Percentiles rank a stretch among this genome's conserved stretches.
Evolutionary conservation across 2,329 filamentous ascomycete species (phyloP).

Genomic region (Dactylellina drechsleri): DNA sequence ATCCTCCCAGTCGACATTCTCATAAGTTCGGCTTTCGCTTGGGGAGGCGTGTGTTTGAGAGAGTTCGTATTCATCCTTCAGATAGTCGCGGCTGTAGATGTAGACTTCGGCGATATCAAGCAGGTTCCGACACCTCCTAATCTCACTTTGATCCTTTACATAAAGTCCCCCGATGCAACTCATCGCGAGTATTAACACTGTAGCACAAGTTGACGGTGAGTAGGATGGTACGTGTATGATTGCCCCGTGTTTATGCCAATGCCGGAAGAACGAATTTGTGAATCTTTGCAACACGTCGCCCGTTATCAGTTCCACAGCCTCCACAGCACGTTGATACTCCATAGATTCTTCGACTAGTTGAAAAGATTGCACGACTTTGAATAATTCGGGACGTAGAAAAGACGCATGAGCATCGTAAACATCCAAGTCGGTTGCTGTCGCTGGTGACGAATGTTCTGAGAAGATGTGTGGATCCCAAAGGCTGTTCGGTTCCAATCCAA

Average conservation of each 20-base stretch:
- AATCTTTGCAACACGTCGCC: conserved; percentile 44
- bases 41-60: conserved; percentile 13
- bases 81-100: conserved; percentile 37
- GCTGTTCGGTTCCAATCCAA: conserved; percentile 36
- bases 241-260: conserved; percentile 49
- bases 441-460: conserved; percentile 40
- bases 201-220: conserved; percentile 36
- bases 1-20: conserved; percentile 47
- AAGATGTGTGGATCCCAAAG: conserved; percentile 40
- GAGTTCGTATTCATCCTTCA: conserved; percentile 46
- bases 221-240: conserved; percentile 44
- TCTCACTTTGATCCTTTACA: conserved; percentile 37
- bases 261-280: conserved; percentile 42
- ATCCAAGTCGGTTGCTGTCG: conserved; percentile 38
- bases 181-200: conserved; percentile 46
- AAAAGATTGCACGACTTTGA: conserved; percentile 39
- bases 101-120: conserved; percentile 43
- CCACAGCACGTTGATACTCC: conserved; percentile 24
- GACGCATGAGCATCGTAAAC: conserved; percentile 40
- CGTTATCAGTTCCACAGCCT: conserved; percentile 34
- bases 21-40: conserved; percentile 23
- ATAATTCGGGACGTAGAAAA: conserved; percentile 30
- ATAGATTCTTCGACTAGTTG: conserved; percentile 28
- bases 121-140: conserved; percentile 18
- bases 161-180: conserved; percentile 48